Evolutionary conservation across 192 early-diverging fungal species (phyloP).

Genomic region (Podila horticola): DNA sequence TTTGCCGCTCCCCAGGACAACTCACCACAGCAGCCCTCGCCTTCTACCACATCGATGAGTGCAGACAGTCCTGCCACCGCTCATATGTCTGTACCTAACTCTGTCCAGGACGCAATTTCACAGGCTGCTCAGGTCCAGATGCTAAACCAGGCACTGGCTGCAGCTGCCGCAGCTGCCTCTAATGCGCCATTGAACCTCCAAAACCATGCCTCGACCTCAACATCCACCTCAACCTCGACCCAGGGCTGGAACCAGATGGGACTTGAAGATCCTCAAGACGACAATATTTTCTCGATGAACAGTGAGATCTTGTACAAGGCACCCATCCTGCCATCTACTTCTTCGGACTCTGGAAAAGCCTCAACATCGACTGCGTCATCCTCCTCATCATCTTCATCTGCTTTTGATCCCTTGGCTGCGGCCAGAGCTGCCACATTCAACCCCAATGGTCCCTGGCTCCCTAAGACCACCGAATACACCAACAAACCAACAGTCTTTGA

Average conservation of each 20-base stretch:
- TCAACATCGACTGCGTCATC: neutral
- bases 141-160: constrained; percentile 8
- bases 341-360: constrained; percentile 8
- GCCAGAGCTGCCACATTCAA: constrained; percentile 13
- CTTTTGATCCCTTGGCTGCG: constrained; percentile 9
- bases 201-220: constrained; percentile 6
- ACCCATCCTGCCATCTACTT: constrained; percentile 14
- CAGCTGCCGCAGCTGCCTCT: constrained; percentile 25
- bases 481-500: constrained; percentile 23
- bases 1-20: neutral
- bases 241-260: constrained; percentile 35
- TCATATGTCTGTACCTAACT: neutral
- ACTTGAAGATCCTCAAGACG: constrained; percentile 12
- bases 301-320: constrained; percentile 32
- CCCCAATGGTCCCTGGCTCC: constrained; percentile 19
- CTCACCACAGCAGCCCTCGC: neutral
- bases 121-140: constrained; percentile 25
- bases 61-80: constrained; percentile 7
- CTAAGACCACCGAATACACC: constrained; percentile 7
- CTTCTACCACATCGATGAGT: constrained; percentile 13
- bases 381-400: neutral
- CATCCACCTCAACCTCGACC: constrained; percentile 6
- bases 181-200: constrained; percentile 12
- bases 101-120: constrained; percentile 23
- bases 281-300: constrained; percentile 22